These are phyloP conservation scores for Parsonsia alboflavescens DNA, from an alignment of 257 asterid species.

Conservation along the genomic window DNA sequence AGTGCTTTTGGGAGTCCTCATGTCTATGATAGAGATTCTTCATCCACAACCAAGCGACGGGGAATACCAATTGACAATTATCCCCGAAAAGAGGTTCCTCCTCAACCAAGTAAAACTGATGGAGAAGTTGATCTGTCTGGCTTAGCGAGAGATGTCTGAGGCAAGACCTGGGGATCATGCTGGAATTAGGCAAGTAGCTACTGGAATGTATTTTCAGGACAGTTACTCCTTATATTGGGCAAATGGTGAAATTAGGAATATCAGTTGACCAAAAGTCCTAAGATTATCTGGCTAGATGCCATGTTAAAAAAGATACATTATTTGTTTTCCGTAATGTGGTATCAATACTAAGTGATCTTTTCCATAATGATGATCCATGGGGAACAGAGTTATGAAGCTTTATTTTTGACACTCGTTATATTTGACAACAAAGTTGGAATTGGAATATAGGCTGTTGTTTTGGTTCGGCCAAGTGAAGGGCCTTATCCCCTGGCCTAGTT, in stretches of 20 bases:
- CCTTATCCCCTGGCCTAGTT: no score
- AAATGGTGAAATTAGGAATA: background rate
- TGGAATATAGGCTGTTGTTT: no score
- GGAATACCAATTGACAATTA: slow-evolving; percentile 36
- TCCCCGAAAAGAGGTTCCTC: slow-evolving; percentile 32
- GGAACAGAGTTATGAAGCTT: background rate
- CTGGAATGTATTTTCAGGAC: background rate
- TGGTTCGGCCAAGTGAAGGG: no score
- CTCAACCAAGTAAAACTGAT: slow-evolving; percentile 26
- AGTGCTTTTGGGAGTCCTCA: slow-evolving; percentile 35
- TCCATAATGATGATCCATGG: background rate
- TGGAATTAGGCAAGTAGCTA: background rate
- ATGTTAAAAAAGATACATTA: background rate
- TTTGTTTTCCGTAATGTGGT: background rate
- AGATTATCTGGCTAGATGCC: background rate
- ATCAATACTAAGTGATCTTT: background rate
- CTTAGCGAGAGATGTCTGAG: slow-evolving; percentile 57
- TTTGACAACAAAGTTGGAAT: no score
- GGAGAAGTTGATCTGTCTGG: slow-evolving; percentile 66
- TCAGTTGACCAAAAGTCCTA: background rate
- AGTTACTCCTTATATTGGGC: background rate
- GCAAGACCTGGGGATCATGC: slow-evolving; percentile 1
- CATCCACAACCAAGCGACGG: slow-evolving; percentile 26
- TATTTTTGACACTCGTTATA: background rate
- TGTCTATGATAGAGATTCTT: slow-evolving; percentile 10